phyloP scores from a whole-genome alignment of 2,329 filamentous ascomycete species.

The Akanthomyces lecanii region DNA sequence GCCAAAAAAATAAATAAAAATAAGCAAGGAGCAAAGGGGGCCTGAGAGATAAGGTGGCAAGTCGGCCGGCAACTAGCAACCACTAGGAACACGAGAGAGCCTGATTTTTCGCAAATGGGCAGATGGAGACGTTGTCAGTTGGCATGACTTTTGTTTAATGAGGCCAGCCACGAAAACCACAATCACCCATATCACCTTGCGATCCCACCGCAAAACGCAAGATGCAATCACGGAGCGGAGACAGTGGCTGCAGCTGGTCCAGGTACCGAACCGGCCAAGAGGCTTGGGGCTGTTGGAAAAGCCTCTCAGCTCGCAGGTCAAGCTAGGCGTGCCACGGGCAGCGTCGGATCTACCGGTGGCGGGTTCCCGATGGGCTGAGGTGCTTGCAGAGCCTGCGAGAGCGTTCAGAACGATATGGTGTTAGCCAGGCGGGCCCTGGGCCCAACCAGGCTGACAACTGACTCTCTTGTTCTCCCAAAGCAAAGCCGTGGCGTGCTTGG shows the following conservation, averaged over 20 bases:
- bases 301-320: constrained; percentile 5
- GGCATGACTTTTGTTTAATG: constrained; percentile 4
- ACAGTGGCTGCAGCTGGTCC: neutral
- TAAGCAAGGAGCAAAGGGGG: neutral
- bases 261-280: neutral
- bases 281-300: neutral
- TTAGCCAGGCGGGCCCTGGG: neutral
- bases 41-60: constrained; percentile 2
- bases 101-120: neutral
- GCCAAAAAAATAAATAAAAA: too few species aligned
- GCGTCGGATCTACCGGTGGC: constrained; percentile 4
- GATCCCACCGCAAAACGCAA: constrained; percentile 6
- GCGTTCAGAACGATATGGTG: neutral
- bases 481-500: neutral
- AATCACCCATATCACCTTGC: neutral
- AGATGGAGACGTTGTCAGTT: neutral
- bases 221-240: constrained; percentile 6
- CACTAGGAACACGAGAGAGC: neutral
- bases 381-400: neutral
- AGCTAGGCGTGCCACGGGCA: neutral
- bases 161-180: constrained; percentile 2
- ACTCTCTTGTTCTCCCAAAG: neutral
- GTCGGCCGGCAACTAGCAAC: neutral
- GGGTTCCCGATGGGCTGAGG: constrained; percentile 6
- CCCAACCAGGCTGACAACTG: neutral